Percentiles rank a stretch among this genome's conserved stretches.
Conservation (phyloP, 192 early-diverging fungal species). For the Geosiphon pyriformis region DNA sequence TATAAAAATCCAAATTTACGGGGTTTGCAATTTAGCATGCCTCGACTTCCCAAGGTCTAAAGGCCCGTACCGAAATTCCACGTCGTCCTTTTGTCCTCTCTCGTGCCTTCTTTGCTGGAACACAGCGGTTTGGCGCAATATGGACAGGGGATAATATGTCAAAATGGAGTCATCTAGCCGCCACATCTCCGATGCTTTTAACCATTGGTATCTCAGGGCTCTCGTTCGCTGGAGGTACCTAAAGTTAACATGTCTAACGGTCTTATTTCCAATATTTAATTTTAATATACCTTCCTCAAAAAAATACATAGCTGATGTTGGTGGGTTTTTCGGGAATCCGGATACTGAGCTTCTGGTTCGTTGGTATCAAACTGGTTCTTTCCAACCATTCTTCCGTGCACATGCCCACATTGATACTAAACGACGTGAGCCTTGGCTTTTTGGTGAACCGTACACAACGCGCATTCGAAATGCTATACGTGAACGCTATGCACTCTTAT, state of each 20-base stretch:
- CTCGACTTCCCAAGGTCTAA: constrained; percentile 79
- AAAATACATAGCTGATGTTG: constrained; percentile 70
- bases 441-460: constrained; percentile 77
- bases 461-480: constrained; percentile 76
- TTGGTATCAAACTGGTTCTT: constrained; percentile 97
- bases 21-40: constrained; percentile 58
- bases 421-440: constrained; percentile 94
- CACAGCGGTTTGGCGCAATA: constrained; percentile 90
- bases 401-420: constrained; percentile 98
- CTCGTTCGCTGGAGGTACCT: constrained; percentile 67
- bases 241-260: background rate
- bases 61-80: constrained; percentile 45
- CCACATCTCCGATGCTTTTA: constrained; percentile 85
- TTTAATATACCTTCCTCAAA: too few species aligned
- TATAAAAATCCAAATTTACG: background rate
- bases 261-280: too few species aligned
- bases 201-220: constrained; percentile 84
- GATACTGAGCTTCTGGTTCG: constrained; percentile 80
- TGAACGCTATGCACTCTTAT: constrained; percentile 81
- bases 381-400: constrained; percentile 96
- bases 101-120: constrained; percentile 94
- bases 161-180: constrained; percentile 79
- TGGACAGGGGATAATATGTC: constrained; percentile 99
- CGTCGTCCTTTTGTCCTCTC: constrained; percentile 91
- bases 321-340: constrained; percentile 97